A percentile compares a stretch with the other conserved stretches of the same genome.
phyloP scores from a whole-genome alignment of 2,329 filamentous ascomycete species.

The Penicillium polonicum region DNA sequence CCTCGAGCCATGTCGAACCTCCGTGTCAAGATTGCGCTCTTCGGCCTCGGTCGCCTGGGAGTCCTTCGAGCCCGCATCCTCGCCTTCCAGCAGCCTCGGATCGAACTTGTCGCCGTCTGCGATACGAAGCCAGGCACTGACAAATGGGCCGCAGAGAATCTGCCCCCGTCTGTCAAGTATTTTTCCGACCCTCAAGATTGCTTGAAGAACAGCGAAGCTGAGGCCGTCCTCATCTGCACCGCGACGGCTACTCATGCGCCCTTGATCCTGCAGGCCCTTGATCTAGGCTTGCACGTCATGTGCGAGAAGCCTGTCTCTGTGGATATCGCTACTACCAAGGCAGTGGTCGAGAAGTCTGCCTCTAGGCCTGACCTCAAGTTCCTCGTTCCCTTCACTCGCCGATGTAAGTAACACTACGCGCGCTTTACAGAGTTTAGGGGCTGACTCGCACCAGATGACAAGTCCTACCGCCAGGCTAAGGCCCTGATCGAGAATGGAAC shows the following conservation, averaged over 20 bases:
- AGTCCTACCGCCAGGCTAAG: conserved; percentile 12
- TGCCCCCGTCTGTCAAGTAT: conserved; percentile 13
- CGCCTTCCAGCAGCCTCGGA: conserved; percentile 36
- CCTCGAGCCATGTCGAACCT: conserved; percentile 7
- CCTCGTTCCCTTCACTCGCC: conserved; percentile 17
- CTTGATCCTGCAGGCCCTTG: conserved; percentile 16
- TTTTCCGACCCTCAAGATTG: conserved; percentile 16
- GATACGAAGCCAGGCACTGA: conserved; percentile 35
- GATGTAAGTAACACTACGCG: conserved; percentile 8
- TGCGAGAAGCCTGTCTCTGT: conserved; percentile 19
- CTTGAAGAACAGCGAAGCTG: conserved; percentile 13
- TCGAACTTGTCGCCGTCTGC: conserved; percentile 37
- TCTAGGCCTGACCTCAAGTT: conserved; percentile 16
- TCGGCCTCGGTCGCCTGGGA: conserved; percentile 16
- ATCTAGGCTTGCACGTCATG: conserved; percentile 15
- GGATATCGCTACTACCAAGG: conserved; percentile 15
- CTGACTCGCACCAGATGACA: conserved; percentile 12
- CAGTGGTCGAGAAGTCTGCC: conserved; percentile 16
- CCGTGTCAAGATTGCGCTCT: conserved; percentile 15
- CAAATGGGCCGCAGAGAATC: conserved; percentile 34
- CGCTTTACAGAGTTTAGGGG: background rate
- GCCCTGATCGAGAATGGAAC: conserved; percentile 14
- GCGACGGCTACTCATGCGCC: conserved; percentile 17
- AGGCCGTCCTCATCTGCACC: conserved; percentile 16
- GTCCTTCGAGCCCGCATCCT: conserved; percentile 35